phyloP scores from a whole-genome alignment of 352 stramenopile species.

The Phytophthora litchii region DNA sequence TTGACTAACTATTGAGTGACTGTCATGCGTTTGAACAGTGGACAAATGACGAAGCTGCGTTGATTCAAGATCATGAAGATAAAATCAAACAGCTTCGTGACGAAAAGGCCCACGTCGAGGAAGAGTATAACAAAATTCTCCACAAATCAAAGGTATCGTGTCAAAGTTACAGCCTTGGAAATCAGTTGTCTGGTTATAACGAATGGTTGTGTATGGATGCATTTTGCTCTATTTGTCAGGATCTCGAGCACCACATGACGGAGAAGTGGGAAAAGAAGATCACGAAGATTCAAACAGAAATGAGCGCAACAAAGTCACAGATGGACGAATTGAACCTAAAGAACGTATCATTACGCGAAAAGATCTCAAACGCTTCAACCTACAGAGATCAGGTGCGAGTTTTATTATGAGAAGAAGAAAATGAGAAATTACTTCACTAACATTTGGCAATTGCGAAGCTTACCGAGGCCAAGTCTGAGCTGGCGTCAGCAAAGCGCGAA shows the following conservation, averaged over 20 bases:
- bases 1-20: conserved; percentile 11
- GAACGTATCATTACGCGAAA: conserved; percentile 76
- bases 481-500: conserved; percentile 55
- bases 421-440: conserved; percentile 2
- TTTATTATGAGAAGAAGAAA: background rate
- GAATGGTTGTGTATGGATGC: conserved; percentile 1
- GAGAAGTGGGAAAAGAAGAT: conserved; percentile 85
- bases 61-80: conserved; percentile 64
- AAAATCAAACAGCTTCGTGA: conserved; percentile 64
- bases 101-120: conserved; percentile 56
- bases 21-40: conserved; percentile 41
- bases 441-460: conserved; percentile 39
- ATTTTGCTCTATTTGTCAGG: conserved; percentile 29
- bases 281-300: conserved; percentile 66
- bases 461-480: conserved; percentile 57
- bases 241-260: conserved; percentile 67
- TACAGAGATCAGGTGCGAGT: conserved; percentile 73
- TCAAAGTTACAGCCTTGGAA: background rate
- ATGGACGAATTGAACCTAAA: conserved; percentile 82
- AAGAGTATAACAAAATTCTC: conserved; percentile 59
- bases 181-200: background rate
- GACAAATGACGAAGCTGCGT: conserved; percentile 57
- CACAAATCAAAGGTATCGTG: conserved; percentile 61
- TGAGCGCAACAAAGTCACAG: conserved; percentile 69
- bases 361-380: conserved; percentile 57